phyloP scores from a whole-genome alignment of 2,329 filamentous ascomycete species.

The Tolypocladium amazonense region DNA sequence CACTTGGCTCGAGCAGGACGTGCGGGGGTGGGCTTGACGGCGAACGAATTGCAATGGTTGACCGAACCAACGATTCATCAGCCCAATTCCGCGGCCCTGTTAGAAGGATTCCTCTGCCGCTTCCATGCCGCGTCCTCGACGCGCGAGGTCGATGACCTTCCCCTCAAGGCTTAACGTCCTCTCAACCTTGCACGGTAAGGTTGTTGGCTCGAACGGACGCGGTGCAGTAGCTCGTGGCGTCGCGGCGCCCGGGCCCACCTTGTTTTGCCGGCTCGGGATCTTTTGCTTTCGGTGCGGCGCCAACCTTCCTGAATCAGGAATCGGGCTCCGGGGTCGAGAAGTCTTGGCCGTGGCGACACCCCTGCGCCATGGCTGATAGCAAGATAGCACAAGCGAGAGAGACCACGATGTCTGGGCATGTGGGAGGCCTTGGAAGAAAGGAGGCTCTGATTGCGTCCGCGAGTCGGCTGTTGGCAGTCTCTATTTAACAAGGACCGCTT shows the following conservation, averaged over 20 bases:
- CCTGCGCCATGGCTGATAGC: background rate
- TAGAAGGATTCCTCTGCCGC: background rate
- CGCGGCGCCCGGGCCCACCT: background rate
- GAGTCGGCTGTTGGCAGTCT: background rate
- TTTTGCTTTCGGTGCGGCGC: slow-evolving; percentile 8
- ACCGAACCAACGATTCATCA: background rate
- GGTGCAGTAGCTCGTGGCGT: background rate
- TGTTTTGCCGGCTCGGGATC: slow-evolving; percentile 6
- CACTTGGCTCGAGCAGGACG: background rate
- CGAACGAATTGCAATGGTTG: background rate
- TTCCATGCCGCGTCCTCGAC: background rate
- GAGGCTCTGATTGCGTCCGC: background rate
- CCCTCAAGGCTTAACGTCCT: background rate
- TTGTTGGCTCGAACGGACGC: background rate
- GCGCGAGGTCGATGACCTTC: background rate
- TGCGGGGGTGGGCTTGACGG: background rate
- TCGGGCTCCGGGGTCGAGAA: slow-evolving; percentile 9
- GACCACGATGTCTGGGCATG: background rate
- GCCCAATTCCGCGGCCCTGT: background rate
- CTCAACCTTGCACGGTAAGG: background rate
- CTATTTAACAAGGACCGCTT: background rate
- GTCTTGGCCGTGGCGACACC: slow-evolving; percentile 7
- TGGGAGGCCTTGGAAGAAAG: background rate
- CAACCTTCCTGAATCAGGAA: slow-evolving; percentile 9
- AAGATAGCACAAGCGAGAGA: background rate